A percentile compares a stretch with the other conserved stretches of the same genome.
Conservation (phyloP, 139 green algal species). For the Coelastrella sp. region DNA sequence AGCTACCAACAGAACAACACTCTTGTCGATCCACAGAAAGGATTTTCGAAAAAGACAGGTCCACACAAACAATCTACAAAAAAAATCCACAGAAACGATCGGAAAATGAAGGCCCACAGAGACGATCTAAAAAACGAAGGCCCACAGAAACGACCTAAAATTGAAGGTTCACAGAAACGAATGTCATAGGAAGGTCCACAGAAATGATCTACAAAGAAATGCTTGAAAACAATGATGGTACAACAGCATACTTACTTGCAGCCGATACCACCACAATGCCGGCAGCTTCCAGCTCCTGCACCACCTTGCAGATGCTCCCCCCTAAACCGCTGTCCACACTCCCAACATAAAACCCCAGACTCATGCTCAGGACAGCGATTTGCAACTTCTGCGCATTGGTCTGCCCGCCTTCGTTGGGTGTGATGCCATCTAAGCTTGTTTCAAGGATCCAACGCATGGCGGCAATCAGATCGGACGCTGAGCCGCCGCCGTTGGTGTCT, state of each 20-base stretch:
- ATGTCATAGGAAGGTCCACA: too few relatives aligned
- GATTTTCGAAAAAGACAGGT: too few relatives aligned
- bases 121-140: too few relatives aligned
- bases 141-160: too few relatives aligned
- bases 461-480: neutral
- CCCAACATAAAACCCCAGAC: neutral
- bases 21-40: too few relatives aligned
- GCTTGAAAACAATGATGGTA: too few relatives aligned
- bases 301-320: neutral
- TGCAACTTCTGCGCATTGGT: constrained; percentile 33
- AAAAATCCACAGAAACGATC: too few relatives aligned
- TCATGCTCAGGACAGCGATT: constrained; percentile 10
- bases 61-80: too few relatives aligned
- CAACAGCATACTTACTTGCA: constrained; percentile 31
- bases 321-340: neutral
- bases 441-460: constrained; percentile 8
- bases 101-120: too few relatives aligned
- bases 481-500: neutral
- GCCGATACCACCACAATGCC: neutral
- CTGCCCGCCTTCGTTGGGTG: neutral
- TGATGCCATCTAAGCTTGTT: neutral
- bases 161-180: too few relatives aligned
- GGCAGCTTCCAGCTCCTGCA: neutral
- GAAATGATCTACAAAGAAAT: too few relatives aligned
- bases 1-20: too few relatives aligned